Evolutionary conservation across 805 yeast species (phyloP).

Genomic region (Candida dajiaensis): DNA sequence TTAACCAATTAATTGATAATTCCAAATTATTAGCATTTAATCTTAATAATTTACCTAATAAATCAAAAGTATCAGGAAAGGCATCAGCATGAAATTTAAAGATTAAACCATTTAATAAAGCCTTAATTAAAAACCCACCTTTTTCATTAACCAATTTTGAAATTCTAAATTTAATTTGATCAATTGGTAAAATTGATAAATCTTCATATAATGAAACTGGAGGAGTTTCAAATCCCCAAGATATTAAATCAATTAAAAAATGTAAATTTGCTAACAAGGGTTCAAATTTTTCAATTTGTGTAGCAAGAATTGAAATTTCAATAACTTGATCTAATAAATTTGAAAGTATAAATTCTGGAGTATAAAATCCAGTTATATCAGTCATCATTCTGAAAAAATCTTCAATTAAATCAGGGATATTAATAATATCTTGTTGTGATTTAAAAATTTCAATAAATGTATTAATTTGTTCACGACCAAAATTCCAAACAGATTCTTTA

Average conservation of each 20-base stretch:
- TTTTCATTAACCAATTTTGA: conserved; percentile 37
- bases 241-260: conserved; percentile 70
- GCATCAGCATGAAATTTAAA: conserved; percentile 66
- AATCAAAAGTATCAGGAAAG: conserved; percentile 68
- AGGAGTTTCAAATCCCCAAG: conserved; percentile 80
- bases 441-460: conserved; percentile 46
- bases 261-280: conserved; percentile 67
- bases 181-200: conserved; percentile 34
- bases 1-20: conserved; percentile 49
- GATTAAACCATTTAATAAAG: conserved; percentile 60
- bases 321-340: conserved; percentile 46
- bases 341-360: conserved; percentile 41
- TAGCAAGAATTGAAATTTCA: conserved; percentile 52
- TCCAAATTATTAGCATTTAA: conserved; percentile 36
- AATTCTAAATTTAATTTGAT: conserved; percentile 3
- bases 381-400: conserved; percentile 79
- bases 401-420: conserved; percentile 59
- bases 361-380: conserved; percentile 73
- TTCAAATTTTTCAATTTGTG: conserved; percentile 59
- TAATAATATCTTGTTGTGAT: conserved; percentile 15
- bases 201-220: conserved; percentile 64
- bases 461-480: conserved; percentile 60
- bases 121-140: conserved; percentile 49
- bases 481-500: conserved; percentile 62
- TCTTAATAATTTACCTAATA: conserved; percentile 57